These are phyloP conservation scores for Ophiostoma fasciatum DNA, from an alignment of 2,329 filamentous ascomycete species.

Conservation along the genomic window DNA sequence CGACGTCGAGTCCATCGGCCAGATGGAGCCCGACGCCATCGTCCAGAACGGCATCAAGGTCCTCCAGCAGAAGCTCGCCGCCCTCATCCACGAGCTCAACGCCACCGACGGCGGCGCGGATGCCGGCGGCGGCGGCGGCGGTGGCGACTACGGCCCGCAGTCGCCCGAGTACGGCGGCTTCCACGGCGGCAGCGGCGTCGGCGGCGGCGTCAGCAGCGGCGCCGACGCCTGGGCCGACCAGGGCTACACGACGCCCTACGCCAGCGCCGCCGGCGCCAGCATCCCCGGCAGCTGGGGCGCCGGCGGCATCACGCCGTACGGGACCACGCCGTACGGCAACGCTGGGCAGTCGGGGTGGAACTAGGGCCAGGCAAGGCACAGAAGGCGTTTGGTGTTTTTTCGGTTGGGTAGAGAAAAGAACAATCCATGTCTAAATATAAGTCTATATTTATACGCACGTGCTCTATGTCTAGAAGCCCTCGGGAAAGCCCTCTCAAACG, in stretches of 20 bases:
- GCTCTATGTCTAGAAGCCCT: too few species aligned
- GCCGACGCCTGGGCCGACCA: slow-evolving; percentile 43
- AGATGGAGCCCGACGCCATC: slow-evolving; percentile 77
- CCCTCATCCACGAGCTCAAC: slow-evolving; percentile 40
- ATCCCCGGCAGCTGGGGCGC: slow-evolving; percentile 51
- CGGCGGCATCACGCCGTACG: slow-evolving; percentile 31
- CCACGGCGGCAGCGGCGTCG: slow-evolving; percentile 19
- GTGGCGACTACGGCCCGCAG: slow-evolving; percentile 40
- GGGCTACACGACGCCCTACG: slow-evolving; percentile 57
- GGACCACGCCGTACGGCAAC: slow-evolving; percentile 30
- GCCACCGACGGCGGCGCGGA: slow-evolving; percentile 28
- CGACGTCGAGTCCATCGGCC: slow-evolving; percentile 80
- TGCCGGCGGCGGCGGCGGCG: slow-evolving; percentile 26
- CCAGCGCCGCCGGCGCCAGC: slow-evolving; percentile 26
- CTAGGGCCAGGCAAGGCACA: slow-evolving; percentile 14
- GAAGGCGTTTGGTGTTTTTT: not conserved
- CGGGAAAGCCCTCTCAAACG: too few species aligned
- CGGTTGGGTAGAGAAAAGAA: not conserved
- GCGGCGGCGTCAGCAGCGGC: slow-evolving; percentile 21
- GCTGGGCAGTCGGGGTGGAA: slow-evolving; percentile 37
- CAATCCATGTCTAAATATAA: too few species aligned
- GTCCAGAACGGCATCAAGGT: slow-evolving; percentile 79
- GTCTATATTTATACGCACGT: too few species aligned
- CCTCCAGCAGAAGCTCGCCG: slow-evolving; percentile 79
- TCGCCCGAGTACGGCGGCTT: slow-evolving; percentile 53